phyloP scores from a whole-genome alignment of 345 rosid species.

The Geranium brycei region DNA sequence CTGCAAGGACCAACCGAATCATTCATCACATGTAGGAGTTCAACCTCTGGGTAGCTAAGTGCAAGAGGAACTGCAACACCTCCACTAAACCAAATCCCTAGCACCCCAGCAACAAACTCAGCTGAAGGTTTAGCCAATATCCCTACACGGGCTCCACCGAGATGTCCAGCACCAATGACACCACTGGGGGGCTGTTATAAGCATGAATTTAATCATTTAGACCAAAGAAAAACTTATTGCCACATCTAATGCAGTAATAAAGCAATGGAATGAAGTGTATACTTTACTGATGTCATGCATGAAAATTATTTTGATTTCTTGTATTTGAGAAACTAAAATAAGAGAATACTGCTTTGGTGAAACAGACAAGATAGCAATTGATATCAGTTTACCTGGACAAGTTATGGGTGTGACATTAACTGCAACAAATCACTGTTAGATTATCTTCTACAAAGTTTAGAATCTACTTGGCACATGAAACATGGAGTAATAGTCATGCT shows the following conservation, averaged over 20 bases:
- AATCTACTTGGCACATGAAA: background rate
- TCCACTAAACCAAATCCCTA: slow-evolving; percentile 91
- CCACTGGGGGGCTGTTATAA: background rate
- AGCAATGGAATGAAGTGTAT: background rate
- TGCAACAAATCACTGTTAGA: background rate
- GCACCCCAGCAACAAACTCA: slow-evolving; percentile 82
- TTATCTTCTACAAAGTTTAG: too few species aligned
- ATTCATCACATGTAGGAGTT: slow-evolving; percentile 81
- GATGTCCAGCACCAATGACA: slow-evolving; percentile 28
- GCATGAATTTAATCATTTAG: background rate
- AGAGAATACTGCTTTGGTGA: too few species aligned
- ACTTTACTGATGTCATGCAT: too few species aligned
- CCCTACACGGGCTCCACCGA: slow-evolving; percentile 80
- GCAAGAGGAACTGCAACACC: slow-evolving; percentile 98
- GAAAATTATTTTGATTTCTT: too few species aligned
- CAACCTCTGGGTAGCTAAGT: slow-evolving; percentile 83
- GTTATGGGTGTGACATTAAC: background rate
- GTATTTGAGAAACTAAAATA: too few species aligned
- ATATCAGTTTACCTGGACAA: too few species aligned
- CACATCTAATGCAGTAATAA: background rate
- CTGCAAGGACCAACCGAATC: slow-evolving; percentile 50
- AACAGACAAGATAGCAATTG: too few species aligned
- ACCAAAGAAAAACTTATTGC: background rate
- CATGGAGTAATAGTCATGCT: background rate
- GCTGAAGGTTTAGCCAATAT: slow-evolving; percentile 91